Evolutionary conservation across 2,329 filamentous ascomycete species (phyloP), one percentile per base, ranked within the genome.

Genomic region (Diplodia mutila): DNA sequence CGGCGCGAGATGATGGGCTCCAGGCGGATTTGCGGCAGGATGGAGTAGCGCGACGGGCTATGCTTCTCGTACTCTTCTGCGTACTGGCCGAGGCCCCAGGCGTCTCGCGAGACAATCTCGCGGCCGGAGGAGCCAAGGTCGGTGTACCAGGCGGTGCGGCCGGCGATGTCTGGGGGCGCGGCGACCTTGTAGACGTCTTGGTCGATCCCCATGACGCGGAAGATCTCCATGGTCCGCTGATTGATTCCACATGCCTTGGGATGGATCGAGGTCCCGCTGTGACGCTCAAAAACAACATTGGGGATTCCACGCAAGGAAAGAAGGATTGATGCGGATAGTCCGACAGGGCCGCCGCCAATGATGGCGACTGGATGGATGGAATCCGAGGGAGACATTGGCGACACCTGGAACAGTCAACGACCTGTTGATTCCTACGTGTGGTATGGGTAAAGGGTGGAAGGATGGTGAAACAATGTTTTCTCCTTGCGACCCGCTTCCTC

Each of bases 1-100:
- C 73, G 67, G 34, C 70, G 65, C 49, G 51, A 37, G 18, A 66
- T 48, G 27, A 80, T 73, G 18, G 77, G 78, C 69, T 80, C 78
- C 16, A 78, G 68, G n/a, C 77, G 72, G 16, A 80, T 78, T 66
- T 79, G 77, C 12, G 77, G 75, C 39, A 79, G 61, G 5, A 74
- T 74, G 23, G 68, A 68, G 69, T 79, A 79, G 48, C 66, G 59
- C 5, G 68, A 72, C 18, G 76, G 75, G 54, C 72, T 75, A n/a
- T 70, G 69, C 9, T 23, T 49, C 8, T 18, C 64, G 32, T 66
- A 66, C 27, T 57, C 64, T 6, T 66, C 64, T 6, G 37, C 52
- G 21, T 66, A 54, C n/a, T 25, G 51, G 2, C 64, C 64, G 4
- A 52, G 32, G 3, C 64, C 64, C 52, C 64, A 66, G 4, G 64